These are phyloP conservation scores for Geotrichum phurueaensis DNA, from an alignment of 1,139 yeast genomes.

Conservation along the genomic window DNA sequence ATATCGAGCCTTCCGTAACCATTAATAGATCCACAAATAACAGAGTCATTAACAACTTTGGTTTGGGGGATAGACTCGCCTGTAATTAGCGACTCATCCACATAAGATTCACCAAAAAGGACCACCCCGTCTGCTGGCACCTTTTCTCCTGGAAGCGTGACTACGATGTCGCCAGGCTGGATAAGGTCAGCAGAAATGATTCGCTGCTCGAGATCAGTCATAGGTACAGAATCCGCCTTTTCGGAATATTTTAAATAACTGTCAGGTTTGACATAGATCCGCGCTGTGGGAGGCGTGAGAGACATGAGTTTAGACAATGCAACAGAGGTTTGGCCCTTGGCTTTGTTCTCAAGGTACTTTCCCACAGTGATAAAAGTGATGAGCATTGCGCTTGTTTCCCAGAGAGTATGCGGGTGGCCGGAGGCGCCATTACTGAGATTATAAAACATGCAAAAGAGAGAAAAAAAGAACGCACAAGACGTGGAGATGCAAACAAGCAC, in stretches of 20 bases:
- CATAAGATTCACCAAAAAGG: slow-evolving; percentile 68
- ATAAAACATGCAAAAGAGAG: slow-evolving; percentile 52
- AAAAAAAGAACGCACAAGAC: slow-evolving; percentile 67
- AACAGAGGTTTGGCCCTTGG: slow-evolving; percentile 88
- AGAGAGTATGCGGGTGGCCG: slow-evolving; percentile 60
- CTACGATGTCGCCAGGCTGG: slow-evolving; percentile 70
- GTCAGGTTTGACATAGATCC: slow-evolving; percentile 39
- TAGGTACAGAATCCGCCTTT: slow-evolving; percentile 8
- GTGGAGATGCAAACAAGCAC: slow-evolving; percentile 82
- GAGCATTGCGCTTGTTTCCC: slow-evolving; percentile 85
- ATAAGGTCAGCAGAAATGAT: slow-evolving; percentile 64
- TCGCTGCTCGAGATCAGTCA: slow-evolving; percentile 26
- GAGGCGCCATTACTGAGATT: slow-evolving; percentile 35
- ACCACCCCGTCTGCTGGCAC: slow-evolving; percentile 90
- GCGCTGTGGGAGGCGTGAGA: slow-evolving; percentile 72
- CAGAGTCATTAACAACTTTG: slow-evolving; percentile 53
- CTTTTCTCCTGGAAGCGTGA: slow-evolving; percentile 78
- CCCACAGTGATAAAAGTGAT: slow-evolving; percentile 80
- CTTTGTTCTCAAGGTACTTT: slow-evolving; percentile 83
- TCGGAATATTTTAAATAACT: slow-evolving; percentile 17
- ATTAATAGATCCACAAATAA: slow-evolving; percentile 89
- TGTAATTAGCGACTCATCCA: slow-evolving; percentile 82
- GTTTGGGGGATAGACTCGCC: slow-evolving; percentile 80
- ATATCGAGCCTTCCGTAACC: slow-evolving; percentile 69
- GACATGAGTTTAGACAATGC: slow-evolving; percentile 78